Percentiles rank a stretch among this genome's conserved stretches.
phyloP scores from a whole-genome alignment of 192 early-diverging fungal genomes.

The Paraglomus occultum region DNA sequence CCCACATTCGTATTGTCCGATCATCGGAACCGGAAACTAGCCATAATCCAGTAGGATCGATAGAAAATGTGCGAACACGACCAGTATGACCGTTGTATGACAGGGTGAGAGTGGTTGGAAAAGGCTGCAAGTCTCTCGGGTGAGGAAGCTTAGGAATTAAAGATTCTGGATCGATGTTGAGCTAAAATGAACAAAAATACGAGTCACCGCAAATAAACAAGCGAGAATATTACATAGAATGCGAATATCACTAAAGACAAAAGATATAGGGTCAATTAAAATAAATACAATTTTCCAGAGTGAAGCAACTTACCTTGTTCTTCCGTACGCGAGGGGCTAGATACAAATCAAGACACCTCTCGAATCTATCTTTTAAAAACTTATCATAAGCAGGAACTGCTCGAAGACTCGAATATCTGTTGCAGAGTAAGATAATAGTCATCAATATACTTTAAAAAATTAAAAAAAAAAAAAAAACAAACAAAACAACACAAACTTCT shows the following conservation, averaged over 20 bases:
- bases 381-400: slow-evolving; percentile 82
- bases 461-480: neutral
- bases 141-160: slow-evolving; percentile 94
- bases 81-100: slow-evolving; percentile 80
- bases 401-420: slow-evolving; percentile 72
- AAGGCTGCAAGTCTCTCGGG: slow-evolving; percentile 92
- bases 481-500: slow-evolving; percentile 49
- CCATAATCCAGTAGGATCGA: slow-evolving; percentile 92
- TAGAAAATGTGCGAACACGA: slow-evolving; percentile 77
- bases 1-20: slow-evolving; percentile 85
- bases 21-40: slow-evolving; percentile 91
- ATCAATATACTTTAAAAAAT: neutral
- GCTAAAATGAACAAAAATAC: too few relatives aligned
- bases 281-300: neutral
- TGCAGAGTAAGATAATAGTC: neutral
- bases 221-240: slow-evolving; percentile 16
- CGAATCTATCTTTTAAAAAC: slow-evolving; percentile 94
- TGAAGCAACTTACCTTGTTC: slow-evolving; percentile 57
- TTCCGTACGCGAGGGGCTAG: slow-evolving; percentile 87
- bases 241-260: neutral
- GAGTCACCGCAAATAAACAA: neutral
- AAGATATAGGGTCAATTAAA: neutral
- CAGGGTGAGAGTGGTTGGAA: slow-evolving; percentile 79
- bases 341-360: slow-evolving; percentile 96
- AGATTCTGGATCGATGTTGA: slow-evolving; percentile 87